Evolutionary conservation across 441 rosid species (phyloP).

Genomic region (Gossypium davidsonii): DNA sequence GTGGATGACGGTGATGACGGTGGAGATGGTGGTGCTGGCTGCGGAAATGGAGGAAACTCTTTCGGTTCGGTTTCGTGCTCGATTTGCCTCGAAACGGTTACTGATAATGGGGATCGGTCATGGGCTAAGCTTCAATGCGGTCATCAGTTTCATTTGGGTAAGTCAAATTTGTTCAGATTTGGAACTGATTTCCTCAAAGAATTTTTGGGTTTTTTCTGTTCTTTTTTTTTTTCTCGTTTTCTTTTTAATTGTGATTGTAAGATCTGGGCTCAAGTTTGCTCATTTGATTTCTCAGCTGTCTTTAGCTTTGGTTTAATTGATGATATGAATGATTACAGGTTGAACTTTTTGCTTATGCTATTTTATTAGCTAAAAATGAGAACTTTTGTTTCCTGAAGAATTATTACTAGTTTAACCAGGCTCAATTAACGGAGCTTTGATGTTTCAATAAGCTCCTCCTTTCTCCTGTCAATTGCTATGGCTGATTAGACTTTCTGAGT

Average conservation of each 20-base stretch:
- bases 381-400: not conserved
- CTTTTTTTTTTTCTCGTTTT: constrained; percentile 1
- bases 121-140: constrained; percentile 98
- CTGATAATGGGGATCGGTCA: constrained; percentile 76
- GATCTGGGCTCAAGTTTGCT: constrained; percentile 37
- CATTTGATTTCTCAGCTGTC: constrained; percentile 1
- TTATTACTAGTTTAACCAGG: not conserved
- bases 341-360: not conserved
- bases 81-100: constrained; percentile 84
- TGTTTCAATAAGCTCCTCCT: not conserved
- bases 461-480: not conserved
- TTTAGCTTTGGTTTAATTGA: not conserved
- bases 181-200: not conserved
- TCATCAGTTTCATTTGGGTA: constrained; percentile 89
- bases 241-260: constrained; percentile 18
- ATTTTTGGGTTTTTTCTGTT: constrained; percentile 6
- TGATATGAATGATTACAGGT: not conserved
- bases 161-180: constrained; percentile 8
- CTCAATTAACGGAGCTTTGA: not conserved
- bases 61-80: constrained; percentile 71
- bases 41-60: constrained; percentile 35
- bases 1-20: constrained; percentile 53
- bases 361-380: not conserved
- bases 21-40: constrained; percentile 26
- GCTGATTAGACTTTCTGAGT: not conserved